A percentile compares a stretch with the other conserved stretches of the same genome.
These are phyloP conservation scores for Aspergillus sojae DNA, from an alignment of 2,329 filamentous ascomycete species.

Conservation along the genomic window DNA sequence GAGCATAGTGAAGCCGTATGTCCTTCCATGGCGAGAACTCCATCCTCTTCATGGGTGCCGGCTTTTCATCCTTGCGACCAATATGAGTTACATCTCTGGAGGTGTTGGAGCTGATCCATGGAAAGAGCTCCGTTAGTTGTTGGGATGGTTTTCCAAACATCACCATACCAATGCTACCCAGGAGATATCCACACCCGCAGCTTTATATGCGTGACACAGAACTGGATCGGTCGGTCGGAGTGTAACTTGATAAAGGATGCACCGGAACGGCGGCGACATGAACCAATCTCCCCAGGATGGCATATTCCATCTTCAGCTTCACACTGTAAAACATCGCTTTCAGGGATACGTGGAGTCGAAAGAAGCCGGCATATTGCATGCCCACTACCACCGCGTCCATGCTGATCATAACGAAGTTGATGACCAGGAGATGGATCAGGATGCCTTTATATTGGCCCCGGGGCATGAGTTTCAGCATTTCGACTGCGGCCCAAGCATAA, in stretches of 20 bases:
- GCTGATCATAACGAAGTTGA: neutral
- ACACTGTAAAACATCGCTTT: neutral
- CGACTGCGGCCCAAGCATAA: neutral
- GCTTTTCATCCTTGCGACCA: too few relatives aligned
- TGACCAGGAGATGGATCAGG: neutral
- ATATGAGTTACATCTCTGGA: neutral
- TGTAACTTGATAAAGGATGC: neutral
- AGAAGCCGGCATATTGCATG: neutral
- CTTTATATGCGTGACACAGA: neutral
- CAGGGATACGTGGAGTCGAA: neutral
- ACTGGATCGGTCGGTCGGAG: neutral
- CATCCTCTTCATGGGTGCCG: too few relatives aligned
- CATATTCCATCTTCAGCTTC: constrained; percentile 2
- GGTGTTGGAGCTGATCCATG: neutral
- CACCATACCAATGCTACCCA: neutral
- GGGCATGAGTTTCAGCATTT: neutral
- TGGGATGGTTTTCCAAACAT: too few relatives aligned
- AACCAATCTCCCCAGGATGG: neutral
- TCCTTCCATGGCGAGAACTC: neutral
- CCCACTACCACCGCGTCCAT: neutral
- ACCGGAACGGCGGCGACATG: neutral
- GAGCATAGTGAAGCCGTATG: neutral
- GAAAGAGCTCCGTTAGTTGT: neutral
- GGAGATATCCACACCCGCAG: neutral
- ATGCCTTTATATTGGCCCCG: neutral